Evolutionary conservation across 2,329 filamentous ascomycete species (phyloP), one percentile per base, ranked within the genome.

Genomic region (Graphilbum fragrans): DNA sequence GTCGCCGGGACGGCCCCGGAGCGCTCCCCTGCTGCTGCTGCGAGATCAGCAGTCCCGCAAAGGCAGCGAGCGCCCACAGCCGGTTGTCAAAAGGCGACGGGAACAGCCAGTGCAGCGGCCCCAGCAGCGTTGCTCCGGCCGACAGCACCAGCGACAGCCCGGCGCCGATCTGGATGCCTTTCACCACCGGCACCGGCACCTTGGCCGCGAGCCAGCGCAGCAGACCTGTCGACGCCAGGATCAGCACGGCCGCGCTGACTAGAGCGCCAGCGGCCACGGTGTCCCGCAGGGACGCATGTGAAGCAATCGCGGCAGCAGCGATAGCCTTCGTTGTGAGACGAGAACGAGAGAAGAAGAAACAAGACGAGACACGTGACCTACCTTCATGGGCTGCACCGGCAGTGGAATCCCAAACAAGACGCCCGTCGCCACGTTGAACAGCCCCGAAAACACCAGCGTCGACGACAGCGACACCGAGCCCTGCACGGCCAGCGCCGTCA

Each of bases 131-230:
- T 1, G 70, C 67, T 3, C 85, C 86, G 8, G 86, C 85, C 12
- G 84, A 82, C 43, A 94, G 71, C 41, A 87, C 74, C 16, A 96
- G 71, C 16, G 82, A 86, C 37, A 96, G 66, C 2, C 90, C 90
- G 5, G 90, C 90, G 31, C 90, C 90, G 37, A 95, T 77, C 61
- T 96, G 92, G 49, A 96, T 95, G 23, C 90, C 90, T 57, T 94
- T 94, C 41, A 96, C 80, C 0, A 96, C 82, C 0, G 88, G 85
- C 14, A 88, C 75, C 1, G 90, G 90, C 9, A 93, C 82, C 14
- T 79, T 67, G n/a, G 67, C 63, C 9, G 83, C 80, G 39, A 86
- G 78, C 70, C 78, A 82, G 43, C 70, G 70, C 25, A 95, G 66
- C n/a, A 92, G 62, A 1, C 90, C 86, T 0, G 86, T 93, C 5